A percentile compares a stretch with the other conserved stretches of the same genome.
These are phyloP conservation scores for Xylaria sp. DNA, from an alignment of 2,329 filamentous ascomycete species.

Conservation along the genomic window DNA sequence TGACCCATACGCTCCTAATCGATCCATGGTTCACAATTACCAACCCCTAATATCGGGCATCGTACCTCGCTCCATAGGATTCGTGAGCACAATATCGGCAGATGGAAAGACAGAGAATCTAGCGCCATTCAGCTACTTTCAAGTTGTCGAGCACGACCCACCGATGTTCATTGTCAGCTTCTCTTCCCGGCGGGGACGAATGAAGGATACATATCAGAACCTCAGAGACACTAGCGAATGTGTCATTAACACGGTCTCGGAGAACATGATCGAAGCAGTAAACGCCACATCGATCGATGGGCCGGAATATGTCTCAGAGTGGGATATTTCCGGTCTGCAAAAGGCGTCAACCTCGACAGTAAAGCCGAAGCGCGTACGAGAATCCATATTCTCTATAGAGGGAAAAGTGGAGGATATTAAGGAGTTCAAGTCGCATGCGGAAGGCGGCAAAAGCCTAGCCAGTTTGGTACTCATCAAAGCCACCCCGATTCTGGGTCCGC, in stretches of 20 bases:
- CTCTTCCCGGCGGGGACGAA: neutral
- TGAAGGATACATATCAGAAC: constrained; percentile 6
- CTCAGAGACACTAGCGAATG: constrained; percentile 4
- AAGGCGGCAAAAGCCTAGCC: neutral
- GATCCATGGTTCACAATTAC: constrained; percentile 1
- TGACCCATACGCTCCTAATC: neutral
- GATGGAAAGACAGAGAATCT: constrained; percentile 15
- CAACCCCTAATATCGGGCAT: constrained; percentile 10
- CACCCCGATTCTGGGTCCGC: neutral
- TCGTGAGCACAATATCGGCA: constrained; percentile 11
- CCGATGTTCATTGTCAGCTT: constrained; percentile 7
- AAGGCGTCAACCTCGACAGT: neutral
- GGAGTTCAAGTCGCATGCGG: neutral
- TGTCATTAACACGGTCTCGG: constrained; percentile 1
- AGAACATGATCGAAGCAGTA: constrained; percentile 3
- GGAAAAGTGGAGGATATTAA: constrained; percentile 2
- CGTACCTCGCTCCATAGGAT: constrained; percentile 6
- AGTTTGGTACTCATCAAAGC: constrained; percentile 4
- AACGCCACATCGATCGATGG: constrained; percentile 2
- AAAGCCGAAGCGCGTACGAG: constrained; percentile 1
- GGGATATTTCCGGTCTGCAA: neutral
- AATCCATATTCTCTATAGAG: constrained; percentile 3
- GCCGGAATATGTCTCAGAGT: neutral
- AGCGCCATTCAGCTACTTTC: constrained; percentile 17
- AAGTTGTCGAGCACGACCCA: constrained; percentile 8